phyloP scores from a whole-genome alignment of 164 flowering plant species.

The Vitis amurensis region DNA sequence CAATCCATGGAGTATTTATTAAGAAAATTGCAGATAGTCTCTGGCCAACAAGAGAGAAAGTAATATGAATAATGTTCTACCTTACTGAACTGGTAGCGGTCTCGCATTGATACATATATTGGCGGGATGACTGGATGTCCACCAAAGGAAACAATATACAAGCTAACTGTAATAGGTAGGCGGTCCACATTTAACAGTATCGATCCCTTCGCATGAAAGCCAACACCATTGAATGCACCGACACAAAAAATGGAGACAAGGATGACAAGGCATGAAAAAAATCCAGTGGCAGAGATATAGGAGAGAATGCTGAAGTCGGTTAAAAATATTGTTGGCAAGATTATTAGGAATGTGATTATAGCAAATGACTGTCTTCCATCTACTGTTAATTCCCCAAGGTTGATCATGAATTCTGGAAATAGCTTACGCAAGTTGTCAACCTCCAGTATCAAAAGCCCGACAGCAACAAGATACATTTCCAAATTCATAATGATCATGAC shows the following conservation, averaged over 20 bases:
- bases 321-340: slow-evolving; percentile 33
- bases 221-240: slow-evolving; percentile 27
- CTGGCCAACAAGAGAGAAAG: too few relatives aligned
- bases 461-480: slow-evolving; percentile 35
- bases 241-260: slow-evolving; percentile 28
- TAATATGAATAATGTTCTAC: neutral
- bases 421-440: slow-evolving; percentile 9
- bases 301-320: slow-evolving; percentile 30
- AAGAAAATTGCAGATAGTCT: too few relatives aligned
- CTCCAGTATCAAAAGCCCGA: slow-evolving; percentile 29
- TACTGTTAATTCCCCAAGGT: slow-evolving; percentile 3
- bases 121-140: slow-evolving; percentile 24
- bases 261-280: slow-evolving; percentile 30
- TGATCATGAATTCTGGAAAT: slow-evolving; percentile 21
- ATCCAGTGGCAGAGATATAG: slow-evolving; percentile 40
- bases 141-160: slow-evolving; percentile 31
- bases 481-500: slow-evolving; percentile 23
- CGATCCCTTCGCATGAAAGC: slow-evolving; percentile 25
- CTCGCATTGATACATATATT: slow-evolving; percentile 16
- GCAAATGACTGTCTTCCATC: slow-evolving; percentile 27
- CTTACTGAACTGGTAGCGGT: slow-evolving; percentile 5
- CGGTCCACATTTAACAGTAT: slow-evolving; percentile 18
- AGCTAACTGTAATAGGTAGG: slow-evolving; percentile 27
- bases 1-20: too few relatives aligned
- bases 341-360: slow-evolving; percentile 18